Conservation (phyloP, 306 rosid genomes). For the Myrica gale region DNA sequence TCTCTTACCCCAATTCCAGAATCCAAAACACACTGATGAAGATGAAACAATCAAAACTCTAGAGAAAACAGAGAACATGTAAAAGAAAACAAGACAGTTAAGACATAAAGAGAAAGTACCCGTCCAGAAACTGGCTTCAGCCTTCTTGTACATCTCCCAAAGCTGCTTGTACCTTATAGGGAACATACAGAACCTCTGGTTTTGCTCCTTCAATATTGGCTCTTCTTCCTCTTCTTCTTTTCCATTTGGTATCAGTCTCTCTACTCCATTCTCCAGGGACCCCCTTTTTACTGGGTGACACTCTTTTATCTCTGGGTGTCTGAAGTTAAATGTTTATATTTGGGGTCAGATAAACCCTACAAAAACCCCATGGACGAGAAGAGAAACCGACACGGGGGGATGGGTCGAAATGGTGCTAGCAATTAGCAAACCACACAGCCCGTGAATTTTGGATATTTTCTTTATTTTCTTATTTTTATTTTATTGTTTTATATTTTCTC, state of each 20-base stretch:
- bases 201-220: constrained; percentile 71
- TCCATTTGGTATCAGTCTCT: constrained; percentile 2
- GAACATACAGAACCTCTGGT: constrained; percentile 80
- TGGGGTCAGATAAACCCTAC: constrained; percentile 36
- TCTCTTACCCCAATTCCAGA: background rate
- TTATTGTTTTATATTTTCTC: background rate
- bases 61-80: background rate
- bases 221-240: constrained; percentile 36
- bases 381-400: background rate
- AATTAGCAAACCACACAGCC: background rate
- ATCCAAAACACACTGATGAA: background rate
- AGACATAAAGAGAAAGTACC: constrained; percentile 40
- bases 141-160: constrained; percentile 98
- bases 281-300: constrained; percentile 39
- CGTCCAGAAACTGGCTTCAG: constrained; percentile 95
- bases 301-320: background rate
- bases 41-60: constrained; percentile 1
- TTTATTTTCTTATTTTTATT: constrained; percentile 18
- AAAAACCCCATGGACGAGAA: constrained; percentile 30
- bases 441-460: constrained; percentile 5
- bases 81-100: constrained; percentile 5
- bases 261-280: constrained; percentile 42
- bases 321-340: background rate
- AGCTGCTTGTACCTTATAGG: constrained; percentile 67
- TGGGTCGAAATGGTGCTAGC: constrained; percentile 11